A percentile compares a stretch with the other conserved stretches of the same genome.
Evolutionary conservation across 2,329 filamentous ascomycete species (phyloP).

Genomic region (Hypoxylon sp.): DNA sequence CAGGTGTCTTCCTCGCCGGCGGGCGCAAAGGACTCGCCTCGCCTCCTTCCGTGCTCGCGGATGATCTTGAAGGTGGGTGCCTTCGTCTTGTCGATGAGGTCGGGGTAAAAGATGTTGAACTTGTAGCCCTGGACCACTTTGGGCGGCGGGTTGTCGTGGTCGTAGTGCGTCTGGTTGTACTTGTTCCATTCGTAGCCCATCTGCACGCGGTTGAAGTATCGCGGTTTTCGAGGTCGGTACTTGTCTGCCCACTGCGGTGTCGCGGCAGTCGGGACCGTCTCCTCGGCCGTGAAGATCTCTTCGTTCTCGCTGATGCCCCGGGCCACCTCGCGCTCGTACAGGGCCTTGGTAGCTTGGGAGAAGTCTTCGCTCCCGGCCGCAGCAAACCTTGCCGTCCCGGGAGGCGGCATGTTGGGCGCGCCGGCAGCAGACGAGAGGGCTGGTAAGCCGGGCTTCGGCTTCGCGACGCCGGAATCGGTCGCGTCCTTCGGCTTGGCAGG

Average conservation of each 20-base stretch:
- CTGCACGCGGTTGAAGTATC: constrained; percentile 97
- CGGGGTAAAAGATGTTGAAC: constrained; percentile 99
- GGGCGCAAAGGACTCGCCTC: constrained; percentile 90
- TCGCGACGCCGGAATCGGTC: constrained; percentile 34
- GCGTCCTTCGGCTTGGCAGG: constrained; percentile 50
- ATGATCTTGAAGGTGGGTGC: constrained; percentile 97
- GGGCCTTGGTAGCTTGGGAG: constrained; percentile 83
- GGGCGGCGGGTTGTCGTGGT: constrained; percentile 95
- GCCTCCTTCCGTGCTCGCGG: constrained; percentile 85
- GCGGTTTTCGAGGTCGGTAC: constrained; percentile 88
- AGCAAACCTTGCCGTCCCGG: constrained; percentile 74
- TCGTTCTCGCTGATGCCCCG: constrained; percentile 92
- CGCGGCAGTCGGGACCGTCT: constrained; percentile 70
- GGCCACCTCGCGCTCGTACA: constrained; percentile 93
- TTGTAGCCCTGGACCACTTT: constrained; percentile 99
- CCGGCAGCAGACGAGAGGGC: constrained; percentile 44
- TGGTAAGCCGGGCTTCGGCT: constrained; percentile 37
- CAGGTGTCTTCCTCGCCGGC: constrained; percentile 98
- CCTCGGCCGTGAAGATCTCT: constrained; percentile 93
- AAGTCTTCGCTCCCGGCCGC: constrained; percentile 77
- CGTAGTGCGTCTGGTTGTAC: constrained; percentile 99
- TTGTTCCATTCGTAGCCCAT: constrained; percentile 99
- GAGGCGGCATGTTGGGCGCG: constrained; percentile 53
- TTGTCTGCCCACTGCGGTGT: constrained; percentile 83
- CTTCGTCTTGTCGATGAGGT: constrained; percentile 92